Evolutionary conservation across 768 basidiomycete genomes (phyloP).

Genomic region (Hypholoma fasciculare): DNA sequence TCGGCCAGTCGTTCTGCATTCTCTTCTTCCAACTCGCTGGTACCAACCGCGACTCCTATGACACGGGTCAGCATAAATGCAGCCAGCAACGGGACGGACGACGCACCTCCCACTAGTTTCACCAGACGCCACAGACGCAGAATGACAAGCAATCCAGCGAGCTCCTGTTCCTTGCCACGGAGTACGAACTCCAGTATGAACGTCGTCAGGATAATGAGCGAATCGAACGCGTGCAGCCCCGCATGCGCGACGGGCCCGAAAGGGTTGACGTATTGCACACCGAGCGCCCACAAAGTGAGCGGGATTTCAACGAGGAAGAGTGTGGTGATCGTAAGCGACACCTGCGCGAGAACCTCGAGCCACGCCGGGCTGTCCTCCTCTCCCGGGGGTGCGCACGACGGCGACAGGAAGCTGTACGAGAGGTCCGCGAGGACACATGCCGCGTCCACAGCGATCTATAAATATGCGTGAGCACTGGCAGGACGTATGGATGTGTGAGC

Average conservation of each 20-base stretch:
- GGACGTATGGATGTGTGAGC: background rate
- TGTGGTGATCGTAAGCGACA: conserved; percentile 69
- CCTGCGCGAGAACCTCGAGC: conserved; percentile 60
- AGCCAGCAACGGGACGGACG: background rate
- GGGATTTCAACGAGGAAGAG: conserved; percentile 82
- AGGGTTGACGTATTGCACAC: conserved; percentile 62
- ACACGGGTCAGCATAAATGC: background rate
- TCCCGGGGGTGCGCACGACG: conserved; percentile 43
- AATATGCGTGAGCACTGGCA: background rate
- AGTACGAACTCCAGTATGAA: conserved; percentile 73
- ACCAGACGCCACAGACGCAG: conserved; percentile 82
- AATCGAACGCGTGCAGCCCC: conserved; percentile 73
- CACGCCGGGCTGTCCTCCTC: conserved; percentile 49
- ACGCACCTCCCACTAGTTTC: conserved; percentile 59
- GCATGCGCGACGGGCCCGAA: conserved; percentile 54
- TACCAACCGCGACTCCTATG: conserved; percentile 73
- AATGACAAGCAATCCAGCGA: conserved; percentile 68
- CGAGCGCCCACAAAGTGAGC: conserved; percentile 64
- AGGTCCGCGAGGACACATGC: conserved; percentile 73
- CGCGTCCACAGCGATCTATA: conserved; percentile 63
- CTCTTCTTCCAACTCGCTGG: conserved; percentile 68
- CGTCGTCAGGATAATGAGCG: conserved; percentile 66
- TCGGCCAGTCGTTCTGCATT: conserved; percentile 46
- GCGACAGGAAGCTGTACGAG: conserved; percentile 61
- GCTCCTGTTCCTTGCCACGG: conserved; percentile 67